These are phyloP conservation scores for Penicillium turbatum DNA, from an alignment of 495 filamentous ascomycete genomes.

Conservation along the genomic window DNA sequence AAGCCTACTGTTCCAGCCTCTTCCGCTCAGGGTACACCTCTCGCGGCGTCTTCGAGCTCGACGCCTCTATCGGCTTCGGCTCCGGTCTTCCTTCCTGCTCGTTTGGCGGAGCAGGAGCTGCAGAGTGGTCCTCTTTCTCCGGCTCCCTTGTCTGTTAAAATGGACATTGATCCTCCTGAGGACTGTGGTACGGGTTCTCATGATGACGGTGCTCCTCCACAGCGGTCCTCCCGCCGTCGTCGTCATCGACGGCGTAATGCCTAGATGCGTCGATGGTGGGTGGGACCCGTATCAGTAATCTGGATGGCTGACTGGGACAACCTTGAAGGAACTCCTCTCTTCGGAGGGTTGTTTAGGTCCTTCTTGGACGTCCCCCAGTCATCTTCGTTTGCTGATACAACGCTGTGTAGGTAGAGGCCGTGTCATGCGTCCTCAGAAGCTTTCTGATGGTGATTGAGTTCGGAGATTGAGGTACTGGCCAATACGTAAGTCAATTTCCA, in stretches of 20 bases:
- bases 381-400: not conserved
- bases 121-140: not conserved
- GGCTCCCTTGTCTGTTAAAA: not conserved
- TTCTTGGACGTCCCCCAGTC: not conserved
- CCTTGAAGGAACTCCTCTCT: not conserved
- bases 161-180: not conserved
- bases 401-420: not conserved
- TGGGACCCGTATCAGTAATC: not conserved
- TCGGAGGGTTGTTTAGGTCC: constrained; percentile 2
- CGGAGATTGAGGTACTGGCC: constrained; percentile 1
- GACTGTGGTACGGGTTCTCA: not conserved
- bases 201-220: not conserved
- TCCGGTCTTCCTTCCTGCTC: not conserved
- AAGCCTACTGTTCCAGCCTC: not conserved
- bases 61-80: constrained; percentile 1
- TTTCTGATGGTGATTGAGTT: not conserved
- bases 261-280: not conserved
- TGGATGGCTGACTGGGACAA: not conserved
- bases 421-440: not conserved
- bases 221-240: not conserved
- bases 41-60: not conserved
- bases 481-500: not conserved
- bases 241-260: not conserved
- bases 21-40: not conserved
- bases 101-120: not conserved